Base-by-base conservation (phyloP, 2,329 filamentous ascomycete species). In the Beauveria sp. region DNA sequence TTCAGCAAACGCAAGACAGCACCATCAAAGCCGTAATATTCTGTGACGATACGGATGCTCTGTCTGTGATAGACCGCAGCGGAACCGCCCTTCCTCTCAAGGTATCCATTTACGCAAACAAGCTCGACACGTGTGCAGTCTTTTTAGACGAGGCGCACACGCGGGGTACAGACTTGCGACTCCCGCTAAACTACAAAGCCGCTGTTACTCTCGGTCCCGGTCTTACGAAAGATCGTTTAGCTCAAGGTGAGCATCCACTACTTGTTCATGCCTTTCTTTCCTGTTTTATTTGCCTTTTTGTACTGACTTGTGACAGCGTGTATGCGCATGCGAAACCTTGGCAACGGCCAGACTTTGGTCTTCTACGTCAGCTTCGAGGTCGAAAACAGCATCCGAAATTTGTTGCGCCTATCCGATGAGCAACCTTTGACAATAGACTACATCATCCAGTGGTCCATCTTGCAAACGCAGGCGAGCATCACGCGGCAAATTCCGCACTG, bases 121-220 rank as follows among this genome's bases (percentile, higher is more conserved):
- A 85, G 6, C 71, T 88, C 0, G 82, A 84, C 5, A 65, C 65
- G 0, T 92, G 88, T 60, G 69, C 90, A 0, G 77, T 91, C 0
- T 92, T 86, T 59, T 75, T 93, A 0, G 88, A 92, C 55, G 84
- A 92, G 62, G 80, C 82, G 0, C 88, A 92, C 63, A 90, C 88
- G 0, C 72, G 88, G 63, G 88, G 89, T 0, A 90, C 81, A 0
- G 88, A 93, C 64, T 68, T 92, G 0, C 82, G 80, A 40, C 71
- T 91, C 0, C 88, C 87, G 0, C 61, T 61, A 0, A 5, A 79
- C 14, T 87, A 86, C 65, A 75, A 83, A 0, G 89, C 88, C 0
- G 85, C 84, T 0, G 84, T 92, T 0, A 91, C 87, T 0, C 69
- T 93, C 0, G 88, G 88, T 0, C 77, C 85, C 0, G 75, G 77